These are phyloP conservation scores for Saturnispora hagleri DNA, from an alignment of 805 yeast genomes.

Conservation along the genomic window DNA sequence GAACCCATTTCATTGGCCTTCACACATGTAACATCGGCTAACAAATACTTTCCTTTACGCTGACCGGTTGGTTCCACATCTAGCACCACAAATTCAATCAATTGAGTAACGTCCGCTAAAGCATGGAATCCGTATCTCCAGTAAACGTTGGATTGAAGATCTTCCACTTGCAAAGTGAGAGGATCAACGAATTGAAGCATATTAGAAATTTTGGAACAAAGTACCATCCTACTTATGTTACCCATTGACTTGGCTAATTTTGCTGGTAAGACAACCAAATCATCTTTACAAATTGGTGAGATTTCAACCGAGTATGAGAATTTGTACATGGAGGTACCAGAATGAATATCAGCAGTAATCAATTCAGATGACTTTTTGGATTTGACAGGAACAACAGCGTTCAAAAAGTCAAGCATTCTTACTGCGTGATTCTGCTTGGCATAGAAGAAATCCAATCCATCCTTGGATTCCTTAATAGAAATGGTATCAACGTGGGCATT, in stretches of 20 bases:
- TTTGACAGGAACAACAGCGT: constrained; percentile 76
- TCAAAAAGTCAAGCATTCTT: constrained; percentile 86
- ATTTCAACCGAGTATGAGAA: constrained; percentile 89
- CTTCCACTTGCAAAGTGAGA: constrained; percentile 65
- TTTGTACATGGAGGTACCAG: constrained; percentile 80
- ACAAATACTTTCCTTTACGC: constrained; percentile 63
- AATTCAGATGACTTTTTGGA: constrained; percentile 83
- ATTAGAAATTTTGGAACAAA: constrained; percentile 80
- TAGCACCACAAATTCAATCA: constrained; percentile 80
- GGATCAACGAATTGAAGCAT: constrained; percentile 84
- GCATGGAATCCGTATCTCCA: constrained; percentile 80
- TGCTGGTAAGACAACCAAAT: constrained; percentile 84
- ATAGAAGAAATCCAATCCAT: constrained; percentile 92
- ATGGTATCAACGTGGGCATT: constrained; percentile 92
- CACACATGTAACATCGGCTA: constrained; percentile 90
- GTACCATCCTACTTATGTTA: constrained; percentile 66
- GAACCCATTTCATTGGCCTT: constrained; percentile 87
- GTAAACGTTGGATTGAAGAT: constrained; percentile 57
- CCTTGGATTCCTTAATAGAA: constrained; percentile 84
- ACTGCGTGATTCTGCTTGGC: constrained; percentile 83
- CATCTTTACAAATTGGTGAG: constrained; percentile 95
- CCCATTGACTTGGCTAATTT: constrained; percentile 79
- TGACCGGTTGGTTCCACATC: constrained; percentile 91
- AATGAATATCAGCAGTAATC: constrained; percentile 84
- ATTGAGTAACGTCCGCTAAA: constrained; percentile 63